A percentile compares a stretch with the other conserved stretches of the same genome.
phyloP scores from a whole-genome alignment of 257 asterid species.

The Lavandula angustifolia region DNA sequence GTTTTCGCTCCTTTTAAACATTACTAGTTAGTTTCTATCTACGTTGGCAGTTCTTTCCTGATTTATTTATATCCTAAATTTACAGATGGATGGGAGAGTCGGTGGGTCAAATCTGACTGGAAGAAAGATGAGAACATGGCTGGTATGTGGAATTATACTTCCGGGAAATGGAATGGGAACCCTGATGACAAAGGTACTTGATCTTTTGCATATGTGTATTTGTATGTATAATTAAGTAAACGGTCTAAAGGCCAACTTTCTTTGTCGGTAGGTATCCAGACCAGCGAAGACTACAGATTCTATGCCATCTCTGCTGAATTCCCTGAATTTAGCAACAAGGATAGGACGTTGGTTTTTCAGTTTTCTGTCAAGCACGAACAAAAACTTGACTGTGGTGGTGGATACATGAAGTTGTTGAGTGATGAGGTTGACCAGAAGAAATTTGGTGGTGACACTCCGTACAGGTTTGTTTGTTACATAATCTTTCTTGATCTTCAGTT shows the following conservation, averaged over 20 bases:
- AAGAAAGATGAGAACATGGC: constrained; percentile 90
- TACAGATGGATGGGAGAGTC: constrained; percentile 86
- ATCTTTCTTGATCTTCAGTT: not conserved
- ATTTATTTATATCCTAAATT: constrained; percentile 6
- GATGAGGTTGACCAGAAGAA: constrained; percentile 87
- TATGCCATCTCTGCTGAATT: constrained; percentile 94
- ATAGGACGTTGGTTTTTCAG: constrained; percentile 80
- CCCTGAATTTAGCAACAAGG: constrained; percentile 97
- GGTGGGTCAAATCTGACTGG: constrained; percentile 99
- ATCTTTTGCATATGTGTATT: not conserved
- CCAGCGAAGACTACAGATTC: constrained; percentile 89
- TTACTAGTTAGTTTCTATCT: not conserved
- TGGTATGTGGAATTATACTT: constrained; percentile 95
- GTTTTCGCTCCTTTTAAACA: constrained; percentile 10
- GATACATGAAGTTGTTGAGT: constrained; percentile 93
- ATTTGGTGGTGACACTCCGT: constrained; percentile 95
- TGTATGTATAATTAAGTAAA: not conserved
- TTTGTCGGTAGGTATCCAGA: constrained; percentile 70
- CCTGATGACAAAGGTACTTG: constrained; percentile 66
- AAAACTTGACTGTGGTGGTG: constrained; percentile 99
- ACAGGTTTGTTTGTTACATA: constrained; percentile 55
- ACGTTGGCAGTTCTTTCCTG: constrained; percentile 2
- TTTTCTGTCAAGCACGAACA: constrained; percentile 98
- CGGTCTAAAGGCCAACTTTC: not conserved
- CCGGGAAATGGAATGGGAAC: constrained; percentile 96